A percentile compares a stretch with the other conserved stretches of the same genome.
Evolutionary conservation across 192 early-diverging fungal genomes (phyloP).

Genomic region (Dissophora ornata): DNA sequence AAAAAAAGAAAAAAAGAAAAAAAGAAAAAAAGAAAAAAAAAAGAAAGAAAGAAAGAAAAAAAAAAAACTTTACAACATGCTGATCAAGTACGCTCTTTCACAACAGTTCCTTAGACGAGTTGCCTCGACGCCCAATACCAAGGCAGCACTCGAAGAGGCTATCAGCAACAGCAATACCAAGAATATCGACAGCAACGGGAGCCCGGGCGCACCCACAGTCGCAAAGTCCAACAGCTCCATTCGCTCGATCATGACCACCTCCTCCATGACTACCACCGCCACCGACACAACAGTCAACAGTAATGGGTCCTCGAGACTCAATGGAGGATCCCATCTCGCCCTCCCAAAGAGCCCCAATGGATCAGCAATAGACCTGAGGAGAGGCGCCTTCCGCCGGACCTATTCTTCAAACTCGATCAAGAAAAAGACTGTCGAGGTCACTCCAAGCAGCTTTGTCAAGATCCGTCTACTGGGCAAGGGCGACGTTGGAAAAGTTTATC

Average conservation of each 20-base stretch:
- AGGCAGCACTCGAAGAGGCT: constrained; percentile 48
- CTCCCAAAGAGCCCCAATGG: constrained; percentile 47
- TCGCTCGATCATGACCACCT: constrained; percentile 40
- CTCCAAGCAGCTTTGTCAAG: constrained; percentile 89
- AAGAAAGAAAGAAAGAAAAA: too few species aligned
- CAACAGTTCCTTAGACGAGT: constrained; percentile 58
- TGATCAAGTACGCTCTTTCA: constrained; percentile 13
- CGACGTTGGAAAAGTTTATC: constrained; percentile 96
- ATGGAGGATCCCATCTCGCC: constrained; percentile 24
- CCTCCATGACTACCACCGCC: constrained; percentile 35
- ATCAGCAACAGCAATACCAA: constrained; percentile 10
- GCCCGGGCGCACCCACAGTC: background rate
- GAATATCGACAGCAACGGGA: background rate
- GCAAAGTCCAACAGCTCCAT: constrained; percentile 38
- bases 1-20: too few species aligned
- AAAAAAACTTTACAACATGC: background rate
- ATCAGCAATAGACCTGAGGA: constrained; percentile 47
- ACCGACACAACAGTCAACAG: constrained; percentile 17
- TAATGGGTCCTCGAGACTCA: constrained; percentile 13
- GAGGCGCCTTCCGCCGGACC: constrained; percentile 74
- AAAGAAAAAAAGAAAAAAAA: too few species aligned
- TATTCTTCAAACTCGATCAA: constrained; percentile 88
- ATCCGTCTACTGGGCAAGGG: constrained; percentile 95
- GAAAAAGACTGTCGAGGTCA: constrained; percentile 84
- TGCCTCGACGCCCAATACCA: constrained; percentile 63